These are phyloP conservation scores for Zymoseptoria crescenta DNA, from an alignment of 2,329 filamentous ascomycete species.

Conservation along the genomic window DNA sequence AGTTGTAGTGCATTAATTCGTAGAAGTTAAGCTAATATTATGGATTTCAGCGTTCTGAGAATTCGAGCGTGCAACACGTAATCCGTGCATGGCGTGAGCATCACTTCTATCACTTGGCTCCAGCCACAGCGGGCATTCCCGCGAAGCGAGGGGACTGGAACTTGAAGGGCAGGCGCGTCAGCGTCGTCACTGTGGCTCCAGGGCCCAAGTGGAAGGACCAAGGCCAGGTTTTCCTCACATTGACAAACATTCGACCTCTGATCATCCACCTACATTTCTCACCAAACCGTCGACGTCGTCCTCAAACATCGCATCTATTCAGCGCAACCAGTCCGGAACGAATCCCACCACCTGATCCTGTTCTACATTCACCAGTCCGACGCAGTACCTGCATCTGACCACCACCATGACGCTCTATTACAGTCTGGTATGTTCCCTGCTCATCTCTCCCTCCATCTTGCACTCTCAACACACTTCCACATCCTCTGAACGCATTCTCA, in stretches of 20 bases:
- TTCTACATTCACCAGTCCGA: not conserved
- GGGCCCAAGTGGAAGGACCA: no score
- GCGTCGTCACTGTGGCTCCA: no score
- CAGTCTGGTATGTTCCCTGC: conserved; percentile 48
- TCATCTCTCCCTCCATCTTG: conserved; percentile 2
- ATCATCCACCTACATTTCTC: not conserved
- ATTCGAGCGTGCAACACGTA: no score
- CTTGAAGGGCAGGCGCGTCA: no score
- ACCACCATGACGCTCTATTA: conserved; percentile 61
- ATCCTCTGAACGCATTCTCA: not conserved
- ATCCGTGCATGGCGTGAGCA: no score
- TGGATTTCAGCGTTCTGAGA: no score
- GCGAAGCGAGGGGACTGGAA: no score
- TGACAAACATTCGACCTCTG: not conserved
- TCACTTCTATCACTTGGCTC: no score
- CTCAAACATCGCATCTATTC: not conserved
- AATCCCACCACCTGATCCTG: conserved; percentile 1
- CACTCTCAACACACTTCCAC: not conserved
- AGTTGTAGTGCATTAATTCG: no score
- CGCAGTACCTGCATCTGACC: conserved; percentile 11
- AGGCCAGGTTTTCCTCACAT: not conserved
- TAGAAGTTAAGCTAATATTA: no score
- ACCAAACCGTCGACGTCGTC: not conserved
- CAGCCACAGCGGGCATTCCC: no score
- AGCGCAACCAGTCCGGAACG: not conserved